These are phyloP conservation scores for Colletotrichum viniferum DNA, from an alignment of 2,329 filamentous ascomycete genomes.

Conservation along the genomic window DNA sequence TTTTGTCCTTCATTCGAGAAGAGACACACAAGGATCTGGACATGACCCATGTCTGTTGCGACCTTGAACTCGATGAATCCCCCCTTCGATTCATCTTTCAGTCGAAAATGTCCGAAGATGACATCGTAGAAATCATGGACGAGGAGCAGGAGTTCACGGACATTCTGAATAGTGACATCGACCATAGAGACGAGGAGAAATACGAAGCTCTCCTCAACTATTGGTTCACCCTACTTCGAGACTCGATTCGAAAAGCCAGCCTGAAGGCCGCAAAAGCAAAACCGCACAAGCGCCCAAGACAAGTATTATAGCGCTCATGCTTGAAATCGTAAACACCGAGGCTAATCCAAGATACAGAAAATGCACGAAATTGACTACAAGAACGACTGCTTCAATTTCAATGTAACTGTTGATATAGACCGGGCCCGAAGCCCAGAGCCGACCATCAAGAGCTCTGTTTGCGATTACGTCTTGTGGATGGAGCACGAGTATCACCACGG, in stretches of 20 bases:
- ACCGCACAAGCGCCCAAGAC: no score
- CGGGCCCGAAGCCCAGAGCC: background rate
- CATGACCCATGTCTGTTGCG: slow-evolving; percentile 3
- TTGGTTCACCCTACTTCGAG: rapidly evolving
- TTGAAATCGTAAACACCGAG: no score
- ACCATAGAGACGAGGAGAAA: rapidly evolving
- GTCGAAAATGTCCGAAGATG: background rate
- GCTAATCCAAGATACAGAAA: no score
- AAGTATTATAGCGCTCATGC: no score
- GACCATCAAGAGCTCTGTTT: rapidly evolving
- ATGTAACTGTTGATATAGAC: background rate
- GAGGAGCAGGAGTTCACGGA: background rate
- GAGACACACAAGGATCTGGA: background rate
- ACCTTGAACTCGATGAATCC: rapidly evolving
- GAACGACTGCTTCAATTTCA: background rate
- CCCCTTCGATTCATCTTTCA: rapidly evolving
- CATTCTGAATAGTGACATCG: background rate
- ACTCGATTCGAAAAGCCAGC: background rate
- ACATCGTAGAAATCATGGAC: rapidly evolving
- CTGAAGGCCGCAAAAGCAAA: no score
- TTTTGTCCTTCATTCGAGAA: background rate
- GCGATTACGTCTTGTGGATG: background rate
- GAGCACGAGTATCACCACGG: background rate
- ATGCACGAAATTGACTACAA: background rate
- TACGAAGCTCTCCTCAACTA: rapidly evolving